Conservation (phyloP, 495 filamentous ascomycete genomes). For the Hypoxylon trugodes region DNA sequence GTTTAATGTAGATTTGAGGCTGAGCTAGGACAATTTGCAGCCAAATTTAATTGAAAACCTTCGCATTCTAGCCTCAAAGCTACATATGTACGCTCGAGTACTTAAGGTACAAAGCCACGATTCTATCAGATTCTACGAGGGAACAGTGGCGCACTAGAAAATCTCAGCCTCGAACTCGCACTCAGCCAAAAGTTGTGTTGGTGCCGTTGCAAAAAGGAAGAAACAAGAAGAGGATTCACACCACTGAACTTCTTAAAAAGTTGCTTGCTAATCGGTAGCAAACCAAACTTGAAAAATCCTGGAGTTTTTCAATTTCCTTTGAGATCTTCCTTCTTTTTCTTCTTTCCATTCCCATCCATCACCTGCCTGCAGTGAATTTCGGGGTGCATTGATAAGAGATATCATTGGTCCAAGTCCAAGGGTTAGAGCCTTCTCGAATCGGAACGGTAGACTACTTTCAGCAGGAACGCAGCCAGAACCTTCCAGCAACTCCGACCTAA, state of each 20-base stretch:
- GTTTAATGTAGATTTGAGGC: constrained; percentile 32
- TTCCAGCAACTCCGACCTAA: constrained; percentile 35
- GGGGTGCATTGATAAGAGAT: background rate
- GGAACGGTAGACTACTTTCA: constrained; percentile 27
- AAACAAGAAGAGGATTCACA: constrained; percentile 14
- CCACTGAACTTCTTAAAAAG: constrained; percentile 6
- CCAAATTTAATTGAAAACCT: background rate
- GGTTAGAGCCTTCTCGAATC: constrained; percentile 39
- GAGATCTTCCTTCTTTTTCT: background rate
- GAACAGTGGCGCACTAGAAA: constrained; percentile 40
- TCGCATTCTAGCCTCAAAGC: constrained; percentile 18
- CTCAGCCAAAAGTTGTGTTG: constrained; percentile 10
- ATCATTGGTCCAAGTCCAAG: background rate
- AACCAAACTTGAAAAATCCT: constrained; percentile 2
- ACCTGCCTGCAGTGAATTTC: too few species aligned
- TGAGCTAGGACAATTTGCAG: constrained; percentile 5
- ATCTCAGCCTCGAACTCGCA: constrained; percentile 42
- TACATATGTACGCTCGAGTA: constrained; percentile 35
- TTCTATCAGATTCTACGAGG: constrained; percentile 48
- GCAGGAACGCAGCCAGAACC: constrained; percentile 41
- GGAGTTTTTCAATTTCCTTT: background rate
- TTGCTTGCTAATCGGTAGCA: constrained; percentile 24
- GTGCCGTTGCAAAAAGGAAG: background rate
- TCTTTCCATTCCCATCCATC: constrained; percentile 9
- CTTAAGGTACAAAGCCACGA: constrained; percentile 40